A percentile compares a stretch with the other conserved stretches of the same genome.
These are phyloP conservation scores for Sphagnum magellanicum DNA, from an alignment of 228 moss, liverwort and hornwort species.

Conservation along the genomic window DNA sequence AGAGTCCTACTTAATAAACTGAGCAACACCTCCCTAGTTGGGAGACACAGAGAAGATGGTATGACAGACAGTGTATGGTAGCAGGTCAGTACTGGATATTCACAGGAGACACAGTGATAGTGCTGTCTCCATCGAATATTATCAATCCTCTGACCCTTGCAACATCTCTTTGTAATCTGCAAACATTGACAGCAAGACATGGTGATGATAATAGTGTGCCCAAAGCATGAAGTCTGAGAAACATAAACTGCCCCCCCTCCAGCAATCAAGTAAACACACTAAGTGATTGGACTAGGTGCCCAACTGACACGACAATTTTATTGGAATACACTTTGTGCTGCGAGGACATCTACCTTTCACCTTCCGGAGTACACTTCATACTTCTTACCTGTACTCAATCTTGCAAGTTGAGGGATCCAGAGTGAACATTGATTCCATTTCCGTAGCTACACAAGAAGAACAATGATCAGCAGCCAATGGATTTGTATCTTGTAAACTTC, in stretches of 20 bases:
- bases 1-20: not conserved
- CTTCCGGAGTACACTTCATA: too few relatives aligned
- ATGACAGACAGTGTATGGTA: not conserved
- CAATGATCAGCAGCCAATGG: not conserved
- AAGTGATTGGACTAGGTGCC: too few relatives aligned
- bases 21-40: conserved; percentile 10
- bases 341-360: too few relatives aligned
- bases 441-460: conserved; percentile 63
- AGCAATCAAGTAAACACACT: too few relatives aligned
- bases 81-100: conserved; percentile 83
- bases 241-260: not conserved
- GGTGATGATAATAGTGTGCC: not conserved
- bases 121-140: conserved; percentile 84
- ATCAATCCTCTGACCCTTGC: conserved; percentile 70
- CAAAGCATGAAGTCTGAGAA: too few relatives aligned
- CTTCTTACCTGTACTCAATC: conserved; percentile 82
- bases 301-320: too few relatives aligned
- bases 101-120: conserved; percentile 90
- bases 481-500: too few relatives aligned
- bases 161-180: conserved; percentile 85
- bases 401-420: conserved; percentile 92
- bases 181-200: conserved; percentile 6
- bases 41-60: not conserved
- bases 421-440: conserved; percentile 95
- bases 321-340: too few relatives aligned